Conservation (phyloP, 805 yeast genomes). For the Blastobotrys mokoenaii region DNA sequence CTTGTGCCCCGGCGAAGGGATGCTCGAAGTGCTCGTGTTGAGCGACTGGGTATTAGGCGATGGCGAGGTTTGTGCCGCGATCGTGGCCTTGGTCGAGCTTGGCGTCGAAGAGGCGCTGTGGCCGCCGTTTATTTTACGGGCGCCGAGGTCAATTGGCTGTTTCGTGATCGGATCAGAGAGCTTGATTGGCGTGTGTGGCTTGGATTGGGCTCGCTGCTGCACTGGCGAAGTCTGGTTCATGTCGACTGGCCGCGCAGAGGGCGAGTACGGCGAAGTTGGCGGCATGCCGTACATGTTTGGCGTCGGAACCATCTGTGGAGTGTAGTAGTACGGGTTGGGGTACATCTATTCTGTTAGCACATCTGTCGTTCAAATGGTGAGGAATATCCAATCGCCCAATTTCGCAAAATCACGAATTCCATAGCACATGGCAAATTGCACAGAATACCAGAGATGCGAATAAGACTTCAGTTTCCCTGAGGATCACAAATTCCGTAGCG, state of each 20-base stretch:
- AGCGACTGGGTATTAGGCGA: constrained; percentile 4
- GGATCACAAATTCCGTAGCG: no score
- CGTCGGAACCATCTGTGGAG: constrained; percentile 1
- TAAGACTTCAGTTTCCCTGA: no score
- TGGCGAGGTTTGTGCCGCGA: neutral
- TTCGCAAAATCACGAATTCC: no score
- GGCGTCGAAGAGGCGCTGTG: constrained; percentile 4
- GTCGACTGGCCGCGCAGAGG: no score
- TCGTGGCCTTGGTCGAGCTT: neutral
- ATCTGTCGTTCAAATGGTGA: no score
- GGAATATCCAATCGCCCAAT: no score
- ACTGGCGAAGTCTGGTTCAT: neutral
- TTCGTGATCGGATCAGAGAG: constrained; percentile 21
- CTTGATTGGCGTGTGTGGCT: constrained; percentile 19
- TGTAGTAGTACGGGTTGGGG: neutral
- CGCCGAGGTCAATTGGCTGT: constrained; percentile 18
- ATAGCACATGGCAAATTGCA: no score
- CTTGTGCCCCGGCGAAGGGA: neutral
- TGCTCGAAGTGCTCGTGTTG: neutral
- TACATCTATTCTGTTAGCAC: no score
- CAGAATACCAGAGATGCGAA: no score
- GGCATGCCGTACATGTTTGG: neutral
- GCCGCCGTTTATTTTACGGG: constrained; percentile 1
- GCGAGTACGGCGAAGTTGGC: constrained; percentile 1
- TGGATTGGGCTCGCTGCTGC: neutral